Base-by-base conservation (phyloP, 345 rosid genomes). In the Salix suchowensis region DNA sequence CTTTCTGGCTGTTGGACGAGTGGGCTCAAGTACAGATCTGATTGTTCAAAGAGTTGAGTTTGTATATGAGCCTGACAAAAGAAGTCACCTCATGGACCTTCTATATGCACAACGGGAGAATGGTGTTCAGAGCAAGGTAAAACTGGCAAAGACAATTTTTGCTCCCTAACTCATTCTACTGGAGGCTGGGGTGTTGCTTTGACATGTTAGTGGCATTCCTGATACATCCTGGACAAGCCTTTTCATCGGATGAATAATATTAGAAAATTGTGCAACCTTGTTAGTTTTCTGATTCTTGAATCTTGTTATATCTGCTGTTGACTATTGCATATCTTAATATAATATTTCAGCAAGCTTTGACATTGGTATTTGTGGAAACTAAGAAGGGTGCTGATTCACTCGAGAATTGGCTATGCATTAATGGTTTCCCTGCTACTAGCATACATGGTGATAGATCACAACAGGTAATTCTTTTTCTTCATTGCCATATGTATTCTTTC, bases 41-140 rank as follows among this genome's bases (percentile, higher is more conserved):
- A 96, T 96, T 82, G 91, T 85, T 75, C 99, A 96, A 82, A 91
- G 99, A 83, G 98, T 96, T 78, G 99, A 93, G 80, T 90, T 88
- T 85, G 99, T 96, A 69, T 93, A 87, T 2, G 98, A 96, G 50
- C 81, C 97, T 42, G 99, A 96, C 87, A 96, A 96, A 85, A 93
- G 99, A 88, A 96, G 99, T 82, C 95, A 93, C 73, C 98, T 96
- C 61, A 96, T 96, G 99, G 99, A 96, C 83, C 98, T 96, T 72
- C 97, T 96, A 82, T 97, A 93, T 68, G 99, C 99, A 23, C 99
- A 96, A 78, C 90, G 91, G 86, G 94, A 82, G 72, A 90, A 83
- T 86, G 98, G 86, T 77, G 78, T 78, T 80, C 90, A 91, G 44
- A 88, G 88, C 75, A 96, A 92, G 99, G 99, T 96, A 86, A 30